phyloP scores from a whole-genome alignment of 2,329 filamentous ascomycete species.

The Colletotrichum sp. region DNA sequence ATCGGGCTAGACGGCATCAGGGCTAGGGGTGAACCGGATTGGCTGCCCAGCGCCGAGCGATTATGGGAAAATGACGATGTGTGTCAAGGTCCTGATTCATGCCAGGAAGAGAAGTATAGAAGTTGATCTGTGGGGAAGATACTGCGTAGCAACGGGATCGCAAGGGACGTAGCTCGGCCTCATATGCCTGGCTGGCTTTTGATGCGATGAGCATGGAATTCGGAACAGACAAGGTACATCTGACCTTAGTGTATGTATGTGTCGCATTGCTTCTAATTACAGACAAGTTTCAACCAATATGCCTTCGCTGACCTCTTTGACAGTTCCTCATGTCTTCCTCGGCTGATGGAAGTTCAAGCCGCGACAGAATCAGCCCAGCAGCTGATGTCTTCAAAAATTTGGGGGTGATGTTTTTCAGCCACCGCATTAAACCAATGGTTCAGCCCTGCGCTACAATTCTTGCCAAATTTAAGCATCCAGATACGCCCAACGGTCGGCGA shows the following conservation, averaged over 20 bases:
- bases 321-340: not conserved
- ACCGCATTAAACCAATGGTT: not conserved
- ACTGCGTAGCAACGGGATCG: not conserved
- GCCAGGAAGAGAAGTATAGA: not conserved
- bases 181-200: not conserved
- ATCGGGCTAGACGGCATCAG: not conserved
- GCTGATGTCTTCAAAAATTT: not conserved
- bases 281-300: not conserved
- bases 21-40: not conserved
- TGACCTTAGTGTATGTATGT: not conserved
- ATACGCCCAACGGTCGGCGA: not conserved
- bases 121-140: not conserved
- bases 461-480: not conserved
- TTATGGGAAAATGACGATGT: not conserved
- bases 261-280: not conserved
- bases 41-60: too few relatives aligned
- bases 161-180: not conserved
- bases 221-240: not conserved
- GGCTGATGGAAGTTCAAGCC: not conserved
- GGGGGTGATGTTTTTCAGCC: not conserved
- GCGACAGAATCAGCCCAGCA: not conserved
- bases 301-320: not conserved
- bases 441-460: conserved; percentile 4
- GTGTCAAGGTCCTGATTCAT: not conserved
- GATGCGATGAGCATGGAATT: not conserved